phyloP scores from a whole-genome alignment of 225 moss, liverwort and hornwort genomes.

The Neckera pumila region DNA sequence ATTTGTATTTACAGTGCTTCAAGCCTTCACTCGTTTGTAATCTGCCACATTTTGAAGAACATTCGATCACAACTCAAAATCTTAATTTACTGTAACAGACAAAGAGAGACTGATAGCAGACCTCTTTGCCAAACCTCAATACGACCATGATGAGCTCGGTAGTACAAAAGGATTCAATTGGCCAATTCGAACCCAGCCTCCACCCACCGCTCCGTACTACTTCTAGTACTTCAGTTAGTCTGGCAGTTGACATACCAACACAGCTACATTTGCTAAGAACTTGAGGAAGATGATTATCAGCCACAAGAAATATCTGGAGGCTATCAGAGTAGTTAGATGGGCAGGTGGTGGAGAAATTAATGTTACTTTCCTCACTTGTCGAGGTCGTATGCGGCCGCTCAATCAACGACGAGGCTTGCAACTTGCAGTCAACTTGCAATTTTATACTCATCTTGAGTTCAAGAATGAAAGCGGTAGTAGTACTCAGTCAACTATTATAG shows the following conservation, averaged over 20 bases:
- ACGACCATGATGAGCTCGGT: not conserved
- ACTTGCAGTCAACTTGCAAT: not conserved
- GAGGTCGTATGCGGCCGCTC: not conserved
- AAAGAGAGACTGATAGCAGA: not conserved
- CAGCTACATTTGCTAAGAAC: not conserved
- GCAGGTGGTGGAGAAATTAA: conserved; percentile 5
- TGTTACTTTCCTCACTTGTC: not conserved
- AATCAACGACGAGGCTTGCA: not conserved
- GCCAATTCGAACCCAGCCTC: not conserved
- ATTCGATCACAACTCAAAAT: not conserved
- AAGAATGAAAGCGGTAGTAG: not conserved
- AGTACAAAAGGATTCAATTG: not conserved
- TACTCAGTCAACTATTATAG: not conserved
- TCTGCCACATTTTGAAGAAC: not conserved
- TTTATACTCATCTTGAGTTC: not conserved
- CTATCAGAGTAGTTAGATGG: not conserved
- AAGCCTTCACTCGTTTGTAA: not conserved
- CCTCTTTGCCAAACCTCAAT: not conserved
- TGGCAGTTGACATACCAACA: conserved; percentile 18
- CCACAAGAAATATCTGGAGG: not conserved
- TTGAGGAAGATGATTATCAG: not conserved
- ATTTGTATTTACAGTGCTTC: not conserved
- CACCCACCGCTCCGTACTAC: not conserved
- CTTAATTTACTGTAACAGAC: not conserved
- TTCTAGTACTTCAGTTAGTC: not conserved